phyloP scores from a whole-genome alignment of 495 filamentous ascomycete genomes.

The Xylaria nigripes region DNA sequence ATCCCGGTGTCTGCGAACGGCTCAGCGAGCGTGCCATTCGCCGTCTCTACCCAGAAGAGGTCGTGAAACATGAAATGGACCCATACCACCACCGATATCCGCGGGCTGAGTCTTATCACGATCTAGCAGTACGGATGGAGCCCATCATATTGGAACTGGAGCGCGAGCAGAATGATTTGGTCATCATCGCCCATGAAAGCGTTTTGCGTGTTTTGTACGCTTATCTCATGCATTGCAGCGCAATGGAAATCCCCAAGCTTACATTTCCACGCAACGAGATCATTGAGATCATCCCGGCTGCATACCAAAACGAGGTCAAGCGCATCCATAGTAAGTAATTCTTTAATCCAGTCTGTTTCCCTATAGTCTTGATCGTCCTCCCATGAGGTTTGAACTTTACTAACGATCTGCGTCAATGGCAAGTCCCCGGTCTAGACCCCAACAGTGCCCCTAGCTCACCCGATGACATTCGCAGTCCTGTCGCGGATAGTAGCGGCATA shows the following conservation, averaged over 20 bases:
- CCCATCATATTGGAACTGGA: constrained; percentile 97
- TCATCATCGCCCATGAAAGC: constrained; percentile 97
- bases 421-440: constrained; percentile 40
- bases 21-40: constrained; percentile 74
- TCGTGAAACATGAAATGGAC: constrained; percentile 84
- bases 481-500: constrained; percentile 38
- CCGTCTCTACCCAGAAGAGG: constrained; percentile 75
- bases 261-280: constrained; percentile 95
- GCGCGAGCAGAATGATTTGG: constrained; percentile 89
- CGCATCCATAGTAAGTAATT: constrained; percentile 54
- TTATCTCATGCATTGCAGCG: constrained; percentile 97
- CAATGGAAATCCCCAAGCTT: constrained; percentile 87
- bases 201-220: constrained; percentile 94
- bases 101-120: constrained; percentile 96
- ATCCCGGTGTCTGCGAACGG: constrained; percentile 92
- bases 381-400: no score
- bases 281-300: constrained; percentile 95
- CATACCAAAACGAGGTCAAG: constrained; percentile 91
- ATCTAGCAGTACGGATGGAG: constrained; percentile 94
- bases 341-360: neutral
- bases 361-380: no score
- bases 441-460: constrained; percentile 56
- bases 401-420: constrained; percentile 1
- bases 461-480: constrained; percentile 76
- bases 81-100: constrained; percentile 98